These are phyloP conservation scores for Acer campestre DNA, from an alignment of 345 rosid genomes.

Conservation along the genomic window DNA sequence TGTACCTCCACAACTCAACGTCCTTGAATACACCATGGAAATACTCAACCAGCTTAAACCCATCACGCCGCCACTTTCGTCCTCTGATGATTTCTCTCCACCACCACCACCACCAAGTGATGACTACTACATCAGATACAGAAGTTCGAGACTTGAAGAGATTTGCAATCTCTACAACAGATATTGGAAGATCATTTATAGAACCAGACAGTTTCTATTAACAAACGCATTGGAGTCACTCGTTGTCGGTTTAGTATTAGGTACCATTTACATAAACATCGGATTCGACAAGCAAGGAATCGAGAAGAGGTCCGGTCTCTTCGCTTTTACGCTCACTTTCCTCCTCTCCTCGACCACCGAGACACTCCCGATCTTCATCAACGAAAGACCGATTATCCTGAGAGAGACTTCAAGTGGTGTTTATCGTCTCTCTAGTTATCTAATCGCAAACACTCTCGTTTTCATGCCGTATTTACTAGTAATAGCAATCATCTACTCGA, in stretches of 20 bases:
- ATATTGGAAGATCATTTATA: conserved; percentile 80
- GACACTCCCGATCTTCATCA: conserved; percentile 89
- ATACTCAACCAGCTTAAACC: conserved; percentile 56
- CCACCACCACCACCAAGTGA: conserved; percentile 5
- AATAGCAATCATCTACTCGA: conserved; percentile 64
- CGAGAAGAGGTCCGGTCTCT: conserved; percentile 79
- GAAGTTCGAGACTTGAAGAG: conserved; percentile 67
- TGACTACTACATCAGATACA: conserved; percentile 27
- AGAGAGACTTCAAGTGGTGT: conserved; percentile 84
- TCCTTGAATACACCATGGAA: conserved; percentile 92
- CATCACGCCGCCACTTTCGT: conserved; percentile 16
- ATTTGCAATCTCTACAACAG: conserved; percentile 52
- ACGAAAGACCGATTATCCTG: conserved; percentile 78
- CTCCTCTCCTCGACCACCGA: conserved; percentile 95
- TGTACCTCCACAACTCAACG: conserved; percentile 83
- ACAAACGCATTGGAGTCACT: conserved; percentile 83
- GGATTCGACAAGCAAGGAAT: conserved; percentile 74
- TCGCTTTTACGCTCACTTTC: conserved; percentile 93
- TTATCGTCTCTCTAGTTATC: conserved; percentile 80
- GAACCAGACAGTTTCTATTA: conserved; percentile 82
- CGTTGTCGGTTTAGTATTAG: conserved; percentile 89
- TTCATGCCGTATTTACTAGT: conserved; percentile 82
- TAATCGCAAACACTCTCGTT: conserved; percentile 81
- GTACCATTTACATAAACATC: conserved; percentile 80
- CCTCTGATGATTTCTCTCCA: conserved; percentile 5